Evolutionary conservation across 2,329 filamentous ascomycete species (phyloP).

Genomic region (Fusarium scirpi): DNA sequence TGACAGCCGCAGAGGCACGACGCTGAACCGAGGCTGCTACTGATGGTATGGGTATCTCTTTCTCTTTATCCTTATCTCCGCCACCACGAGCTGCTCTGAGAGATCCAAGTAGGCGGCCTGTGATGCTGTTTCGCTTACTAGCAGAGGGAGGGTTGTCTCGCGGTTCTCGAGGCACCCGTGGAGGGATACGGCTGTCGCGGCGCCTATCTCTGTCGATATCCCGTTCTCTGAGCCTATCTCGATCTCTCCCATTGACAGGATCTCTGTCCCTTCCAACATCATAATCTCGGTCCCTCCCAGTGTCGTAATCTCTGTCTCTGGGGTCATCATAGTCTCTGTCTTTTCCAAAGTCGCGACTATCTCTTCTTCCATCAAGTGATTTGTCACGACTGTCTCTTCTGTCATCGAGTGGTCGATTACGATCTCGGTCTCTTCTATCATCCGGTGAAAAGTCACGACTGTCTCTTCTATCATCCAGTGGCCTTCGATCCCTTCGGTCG

Average conservation of each 20-base stretch:
- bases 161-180: slow-evolving; percentile 32
- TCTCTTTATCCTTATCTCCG: slow-evolving; percentile 45
- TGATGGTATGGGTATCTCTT: slow-evolving; percentile 28
- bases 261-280: slow-evolving; percentile 18
- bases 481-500: neutral
- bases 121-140: slow-evolving; percentile 57
- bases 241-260: slow-evolving; percentile 11
- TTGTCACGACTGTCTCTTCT: slow-evolving; percentile 18
- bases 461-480: neutral
- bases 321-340: slow-evolving; percentile 6
- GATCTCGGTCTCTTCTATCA: slow-evolving; percentile 10
- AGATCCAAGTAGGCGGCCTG: slow-evolving; percentile 54
- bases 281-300: slow-evolving; percentile 31
- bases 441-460: neutral
- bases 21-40: slow-evolving; percentile 45
- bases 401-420: neutral
- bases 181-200: slow-evolving; percentile 40
- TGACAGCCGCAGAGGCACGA: slow-evolving; percentile 50
- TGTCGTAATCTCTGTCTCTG: slow-evolving; percentile 12
- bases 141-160: slow-evolving; percentile 40
- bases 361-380: slow-evolving; percentile 7
- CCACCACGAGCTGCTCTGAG: slow-evolving; percentile 50
- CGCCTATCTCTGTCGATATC: slow-evolving; percentile 43
- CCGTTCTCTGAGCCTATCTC: slow-evolving; percentile 23
- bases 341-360: slow-evolving; percentile 13